Percentiles rank a stretch among this genome's conserved stretches.
These are phyloP conservation scores for Dioscorea dumetorum DNA, from an alignment of 106 monocot species.

Conservation along the genomic window DNA sequence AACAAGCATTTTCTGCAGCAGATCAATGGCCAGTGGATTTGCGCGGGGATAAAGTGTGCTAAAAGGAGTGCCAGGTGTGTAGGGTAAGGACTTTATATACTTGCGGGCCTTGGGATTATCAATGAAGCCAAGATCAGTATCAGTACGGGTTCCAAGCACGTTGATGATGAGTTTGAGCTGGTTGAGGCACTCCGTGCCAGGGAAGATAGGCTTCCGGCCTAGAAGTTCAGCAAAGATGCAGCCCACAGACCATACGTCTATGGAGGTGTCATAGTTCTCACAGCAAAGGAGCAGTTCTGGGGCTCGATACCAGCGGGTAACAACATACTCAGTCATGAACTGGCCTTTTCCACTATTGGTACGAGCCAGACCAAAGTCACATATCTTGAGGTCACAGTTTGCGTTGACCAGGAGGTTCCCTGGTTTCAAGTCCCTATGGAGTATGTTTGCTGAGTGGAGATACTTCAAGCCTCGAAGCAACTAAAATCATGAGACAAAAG, in stretches of 20 bases:
- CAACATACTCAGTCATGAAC: slow-evolving; percentile 91
- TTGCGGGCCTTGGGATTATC: slow-evolving; percentile 73
- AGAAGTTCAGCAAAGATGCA: slow-evolving; percentile 90
- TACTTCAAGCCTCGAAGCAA: slow-evolving; percentile 78
- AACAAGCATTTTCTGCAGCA: slow-evolving; percentile 67
- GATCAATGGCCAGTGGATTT: slow-evolving; percentile 63
- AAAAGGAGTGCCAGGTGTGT: slow-evolving; percentile 49
- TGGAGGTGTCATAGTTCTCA: slow-evolving; percentile 82
- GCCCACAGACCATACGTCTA: slow-evolving; percentile 91
- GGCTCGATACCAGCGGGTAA: slow-evolving; percentile 87
- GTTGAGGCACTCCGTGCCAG: slow-evolving; percentile 77
- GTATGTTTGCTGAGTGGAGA: slow-evolving; percentile 85
- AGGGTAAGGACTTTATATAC: slow-evolving; percentile 67
- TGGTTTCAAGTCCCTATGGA: slow-evolving; percentile 85
- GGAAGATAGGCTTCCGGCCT: slow-evolving; percentile 81
- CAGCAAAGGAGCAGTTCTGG: slow-evolving; percentile 83
- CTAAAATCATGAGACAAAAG: slow-evolving; percentile 14
- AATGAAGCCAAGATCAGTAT: slow-evolving; percentile 64
- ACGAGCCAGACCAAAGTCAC: slow-evolving; percentile 85
- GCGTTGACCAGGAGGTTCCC: slow-evolving; percentile 82
- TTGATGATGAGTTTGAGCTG: slow-evolving; percentile 85
- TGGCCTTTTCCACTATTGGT: slow-evolving; percentile 46
- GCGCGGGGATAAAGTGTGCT: slow-evolving; percentile 46
- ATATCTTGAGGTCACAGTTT: slow-evolving; percentile 85
- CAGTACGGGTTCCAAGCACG: slow-evolving; percentile 65